Conservation (phyloP, 1,284 basidiomycete genomes). For the Calocybe gambosa region DNA sequence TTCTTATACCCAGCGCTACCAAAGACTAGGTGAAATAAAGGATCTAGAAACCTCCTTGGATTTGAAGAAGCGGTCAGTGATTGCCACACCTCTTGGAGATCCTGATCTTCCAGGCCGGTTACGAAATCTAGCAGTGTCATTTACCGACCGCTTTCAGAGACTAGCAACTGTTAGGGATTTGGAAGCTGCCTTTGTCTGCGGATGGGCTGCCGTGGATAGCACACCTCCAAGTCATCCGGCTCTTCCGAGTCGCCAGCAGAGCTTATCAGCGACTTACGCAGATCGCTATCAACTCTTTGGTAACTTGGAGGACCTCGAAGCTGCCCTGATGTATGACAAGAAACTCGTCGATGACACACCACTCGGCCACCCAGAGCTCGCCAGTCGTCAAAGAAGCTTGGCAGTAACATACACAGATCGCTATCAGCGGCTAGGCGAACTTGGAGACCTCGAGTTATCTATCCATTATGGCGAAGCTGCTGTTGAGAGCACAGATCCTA, state of each 20-base stretch:
- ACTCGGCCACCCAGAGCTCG: not conserved
- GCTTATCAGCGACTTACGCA: not conserved
- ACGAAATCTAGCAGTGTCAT: not conserved
- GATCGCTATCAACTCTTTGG: not conserved
- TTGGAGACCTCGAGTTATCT: not conserved
- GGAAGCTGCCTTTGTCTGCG: not conserved
- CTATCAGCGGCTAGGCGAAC: not conserved
- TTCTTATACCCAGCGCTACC: not conserved
- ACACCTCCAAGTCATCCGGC: not conserved
- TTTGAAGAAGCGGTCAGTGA: not conserved
- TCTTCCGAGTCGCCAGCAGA: not conserved
- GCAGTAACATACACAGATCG: not conserved
- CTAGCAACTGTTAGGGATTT: not conserved
- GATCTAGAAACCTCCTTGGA: constrained; percentile 3
- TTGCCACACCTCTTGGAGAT: not conserved
- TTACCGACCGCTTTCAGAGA: not conserved
- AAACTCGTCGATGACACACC: not conserved
- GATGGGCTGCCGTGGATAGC: not conserved
- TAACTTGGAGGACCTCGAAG: constrained; percentile 1
- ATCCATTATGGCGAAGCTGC: constrained; percentile 1
- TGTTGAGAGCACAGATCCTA: not conserved
- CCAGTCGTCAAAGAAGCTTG: not conserved
- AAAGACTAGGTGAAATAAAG: not conserved
- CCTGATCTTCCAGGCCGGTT: not conserved
- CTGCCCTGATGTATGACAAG: not conserved